Evolutionary conservation across 352 stramenopile genomes (phyloP), one percentile per base, ranked within the genome.

Genomic region (Phytophthora syringae): DNA sequence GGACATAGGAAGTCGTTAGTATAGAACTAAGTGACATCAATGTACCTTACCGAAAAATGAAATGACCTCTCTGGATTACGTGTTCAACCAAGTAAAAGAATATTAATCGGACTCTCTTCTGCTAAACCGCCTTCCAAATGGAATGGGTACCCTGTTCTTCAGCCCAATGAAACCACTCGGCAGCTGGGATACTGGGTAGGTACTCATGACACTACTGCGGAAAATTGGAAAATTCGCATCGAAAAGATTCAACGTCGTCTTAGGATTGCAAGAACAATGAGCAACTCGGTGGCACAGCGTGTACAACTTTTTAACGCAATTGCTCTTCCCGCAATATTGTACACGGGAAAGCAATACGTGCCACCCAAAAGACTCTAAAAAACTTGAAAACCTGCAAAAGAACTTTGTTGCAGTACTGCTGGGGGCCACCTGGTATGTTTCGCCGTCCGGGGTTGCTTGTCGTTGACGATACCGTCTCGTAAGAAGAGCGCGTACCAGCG

Each of bases 181-280:
- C 48, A 54, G 11, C 30, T 30, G 16, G 18, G 48, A 30, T 54
- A 54, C 13, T 44, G 48, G 48, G 30, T 54, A 11, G 48, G 30
- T 2, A 54, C 42, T 12, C n/a, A 7, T 1, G 5, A 18, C 2
- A 5, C 30, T 6, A 42, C 7, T 2, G 20, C 21, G 20, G 28
- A 44, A 11, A 54, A 54, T 16, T 54, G n/a, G 28, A 21, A 54
- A 27, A 52, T 52, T 27, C 45, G 45, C 25, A 15, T 52, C 3
- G 45, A 52, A 40, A 40, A 40, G 13, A 9, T 52, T 4, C 25
- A 52, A 52, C 25, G 27, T 6, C 16, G 45, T 25, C 45, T 52
- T 3, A 7, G 45, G 40, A 52, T 52, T 3, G 27, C 45, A 37
- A 52, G 25, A 2, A 56, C 21, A 36, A 11, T 36, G 10, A 11